Conservation (phyloP, 306 rosid genomes). For the Cucurbita maxima region DNA sequence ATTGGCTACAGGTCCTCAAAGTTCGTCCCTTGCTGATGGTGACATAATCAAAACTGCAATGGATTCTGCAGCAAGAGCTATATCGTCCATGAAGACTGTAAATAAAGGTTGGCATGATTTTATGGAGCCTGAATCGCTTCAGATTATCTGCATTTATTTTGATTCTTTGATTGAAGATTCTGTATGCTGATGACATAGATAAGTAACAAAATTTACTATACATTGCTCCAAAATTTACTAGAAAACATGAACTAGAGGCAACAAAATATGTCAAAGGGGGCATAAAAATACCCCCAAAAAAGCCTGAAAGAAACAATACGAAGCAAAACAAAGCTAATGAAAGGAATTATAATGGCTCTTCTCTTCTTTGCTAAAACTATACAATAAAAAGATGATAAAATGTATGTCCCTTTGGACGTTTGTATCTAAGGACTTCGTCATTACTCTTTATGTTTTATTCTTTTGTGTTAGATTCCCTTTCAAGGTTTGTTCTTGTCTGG, state of each 20-base stretch:
- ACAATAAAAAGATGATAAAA: background rate
- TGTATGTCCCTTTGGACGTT: background rate
- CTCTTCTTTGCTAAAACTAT: background rate
- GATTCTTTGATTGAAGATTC: background rate
- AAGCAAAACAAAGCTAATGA: background rate
- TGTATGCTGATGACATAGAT: background rate
- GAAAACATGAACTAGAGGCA: background rate
- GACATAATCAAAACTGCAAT: slow-evolving; percentile 38
- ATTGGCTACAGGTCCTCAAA: slow-evolving; percentile 18
- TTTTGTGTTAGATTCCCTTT: background rate
- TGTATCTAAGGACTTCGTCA: background rate
- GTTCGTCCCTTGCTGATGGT: slow-evolving; percentile 26
- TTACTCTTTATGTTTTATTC: background rate
- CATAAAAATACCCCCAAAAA: background rate
- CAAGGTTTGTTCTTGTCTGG: background rate
- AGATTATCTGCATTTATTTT: background rate
- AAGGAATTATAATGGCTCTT: background rate
- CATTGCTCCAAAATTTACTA: too few species aligned
- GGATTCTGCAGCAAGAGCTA: slow-evolving; percentile 66
- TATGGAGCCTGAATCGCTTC: background rate
- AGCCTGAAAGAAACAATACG: background rate
- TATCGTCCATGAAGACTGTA: slow-evolving; percentile 33
- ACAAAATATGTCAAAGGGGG: background rate
- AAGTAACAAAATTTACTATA: background rate
- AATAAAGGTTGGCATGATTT: slow-evolving; percentile 35